phyloP scores from a whole-genome alignment of 306 rosid genomes.

The Purshia tridentata region DNA sequence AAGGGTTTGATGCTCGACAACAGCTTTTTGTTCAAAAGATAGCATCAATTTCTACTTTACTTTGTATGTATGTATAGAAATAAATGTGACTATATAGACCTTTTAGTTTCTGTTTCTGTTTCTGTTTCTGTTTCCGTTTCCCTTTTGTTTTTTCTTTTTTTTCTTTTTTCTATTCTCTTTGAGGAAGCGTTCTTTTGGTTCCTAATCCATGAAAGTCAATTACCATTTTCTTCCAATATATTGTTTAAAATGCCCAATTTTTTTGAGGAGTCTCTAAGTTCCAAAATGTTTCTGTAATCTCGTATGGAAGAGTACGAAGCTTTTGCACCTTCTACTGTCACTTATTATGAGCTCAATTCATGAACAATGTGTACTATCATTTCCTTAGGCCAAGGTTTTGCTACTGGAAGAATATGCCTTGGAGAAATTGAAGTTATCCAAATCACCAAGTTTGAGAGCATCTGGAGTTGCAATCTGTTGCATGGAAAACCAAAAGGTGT shows the following conservation, averaged over 20 bases:
- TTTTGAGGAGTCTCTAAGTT: neutral
- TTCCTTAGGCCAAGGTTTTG: conserved; percentile 69
- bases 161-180: neutral
- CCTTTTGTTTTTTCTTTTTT: too few species aligned
- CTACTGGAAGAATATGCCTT: conserved; percentile 63
- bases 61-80: neutral
- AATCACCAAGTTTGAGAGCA: conserved; percentile 52
- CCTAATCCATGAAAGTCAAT: neutral
- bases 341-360: conserved; percentile 13
- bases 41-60: too few species aligned
- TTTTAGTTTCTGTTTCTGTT: too few species aligned
- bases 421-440: conserved; percentile 66
- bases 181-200: neutral
- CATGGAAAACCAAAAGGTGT: conserved; percentile 48
- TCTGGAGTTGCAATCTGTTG: conserved; percentile 53
- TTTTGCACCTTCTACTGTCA: neutral
- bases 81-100: neutral
- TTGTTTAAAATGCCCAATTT: neutral
- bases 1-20: neutral
- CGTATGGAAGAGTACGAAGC: neutral
- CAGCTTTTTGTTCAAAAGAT: too few species aligned
- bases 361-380: conserved; percentile 23
- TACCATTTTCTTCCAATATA: neutral
- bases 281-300: neutral
- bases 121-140: too few species aligned